Base-by-base conservation (phyloP, 2,329 filamentous ascomycete species). In the Ophiostoma quercus region DNA sequence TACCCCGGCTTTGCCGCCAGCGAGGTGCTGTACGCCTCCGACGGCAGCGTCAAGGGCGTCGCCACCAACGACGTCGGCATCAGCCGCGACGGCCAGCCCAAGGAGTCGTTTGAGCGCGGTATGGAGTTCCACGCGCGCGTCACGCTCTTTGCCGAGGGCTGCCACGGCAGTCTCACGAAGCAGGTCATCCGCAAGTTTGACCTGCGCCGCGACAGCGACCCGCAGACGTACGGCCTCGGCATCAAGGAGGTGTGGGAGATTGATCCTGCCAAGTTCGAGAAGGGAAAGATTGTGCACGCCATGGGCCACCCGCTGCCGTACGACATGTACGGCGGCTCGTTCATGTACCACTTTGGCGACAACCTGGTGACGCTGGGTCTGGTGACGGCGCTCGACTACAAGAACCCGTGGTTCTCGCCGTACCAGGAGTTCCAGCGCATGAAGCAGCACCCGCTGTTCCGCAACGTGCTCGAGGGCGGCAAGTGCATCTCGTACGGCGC, bases 341-440 rank as follows among this genome's bases (percentile, higher is more conserved):
- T 93, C 89, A 94, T 99, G 92, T 99, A 99, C 77, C 95, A 99
- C 80, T 99, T 98, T 79, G 95, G 94, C 51, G 94, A 99, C 75
- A 99, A 98, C 80, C 86, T 98, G 75, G 94, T 99, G 71, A 93
- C 89, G 74, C 84, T 99, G 70, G 95, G 95, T 32, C 84, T 98
- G 22, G 95, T 99, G 12, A 91, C 96, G 51, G 94, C 94, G 32
- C 85, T 99, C 69, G 95, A 99, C 82, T 99, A 99, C 79, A 85
- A 92, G 60, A 99, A 99, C 80, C 95, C 95, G 0, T 99, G 94
- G 92, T 81, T 98, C 69, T 95, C 94, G 3, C 95, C 95, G 0
- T 99, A 98, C 78, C 87, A 89, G 71, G 95, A 99, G 79, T 99
- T 99, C 79, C 95, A 99, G 79, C 97, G 96, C 83, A 90, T 99